Base-by-base conservation (phyloP, 208 protist species). In the Trypanosoma rangeli region DNA sequence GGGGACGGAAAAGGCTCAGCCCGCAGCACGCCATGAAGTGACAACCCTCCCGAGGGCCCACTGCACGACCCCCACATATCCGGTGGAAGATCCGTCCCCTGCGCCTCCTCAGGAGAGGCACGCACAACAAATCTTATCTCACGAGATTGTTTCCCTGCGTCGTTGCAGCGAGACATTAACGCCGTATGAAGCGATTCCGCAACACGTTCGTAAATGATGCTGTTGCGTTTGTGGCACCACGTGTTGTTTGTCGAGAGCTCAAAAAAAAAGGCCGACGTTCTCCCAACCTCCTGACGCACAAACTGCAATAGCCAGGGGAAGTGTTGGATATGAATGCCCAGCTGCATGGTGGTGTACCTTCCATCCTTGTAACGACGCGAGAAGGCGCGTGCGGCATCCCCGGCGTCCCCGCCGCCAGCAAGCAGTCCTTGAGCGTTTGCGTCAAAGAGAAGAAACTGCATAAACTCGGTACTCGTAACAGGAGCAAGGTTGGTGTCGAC, bases 261-360 rank as follows among this genome's bases (percentile, higher is more conserved):
- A 3, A 56, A 28, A 33, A 75, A 69, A n/a, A 58, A 50, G 1
- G 63, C 2, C 62, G 62, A 42, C 22, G 61, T 53, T 22, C 68
- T 18, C 31, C 63, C 55, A 48, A 74, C 54, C 53, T 79, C 39
- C 69, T 92, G 82, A 13, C 86, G 60, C 15, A 95, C 60, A 24
- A 62, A 28, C 1, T 68, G 58, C 26, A 89, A 37, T 33, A 96
- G 78, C 55, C 63, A 71, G 2, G 87, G 56, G 37, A 93, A 82
- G 64, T 87, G 76, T 58, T 94, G 87, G 1, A 96, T 78, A 58
- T 96, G 90, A 31, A 96, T 83, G 28, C 87, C 90, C 3, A 95
- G 67, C 64, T 85, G 77, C 16, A 75, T 73, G 4, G 77, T 64
- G 9, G 44, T 68, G 57, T 76, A 76, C 5, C 29, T 54, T 0